Evolutionary conservation across 1,284 basidiomycete genomes (phyloP).

Genomic region (Microbotryum lychnidis-dioicae): DNA sequence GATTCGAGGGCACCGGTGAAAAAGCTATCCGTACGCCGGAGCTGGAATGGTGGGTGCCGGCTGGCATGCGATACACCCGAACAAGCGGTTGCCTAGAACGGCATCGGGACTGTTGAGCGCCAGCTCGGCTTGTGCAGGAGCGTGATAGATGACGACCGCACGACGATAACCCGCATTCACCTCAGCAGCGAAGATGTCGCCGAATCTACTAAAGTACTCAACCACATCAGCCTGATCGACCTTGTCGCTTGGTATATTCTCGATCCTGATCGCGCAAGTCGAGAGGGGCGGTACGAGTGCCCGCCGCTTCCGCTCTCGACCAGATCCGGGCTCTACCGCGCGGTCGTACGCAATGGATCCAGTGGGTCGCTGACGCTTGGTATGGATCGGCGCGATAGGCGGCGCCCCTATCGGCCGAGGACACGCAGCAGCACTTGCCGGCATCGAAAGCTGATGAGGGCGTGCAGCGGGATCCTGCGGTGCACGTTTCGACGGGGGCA

Average conservation of each 20-base stretch:
- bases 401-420: too few relatives aligned
- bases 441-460: too few relatives aligned
- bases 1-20: too few relatives aligned
- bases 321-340: too few relatives aligned
- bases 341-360: too few relatives aligned
- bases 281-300: conserved; percentile 10
- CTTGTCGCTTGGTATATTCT: conserved; percentile 81
- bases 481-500: too few relatives aligned
- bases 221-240: conserved; percentile 70
- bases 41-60: too few relatives aligned
- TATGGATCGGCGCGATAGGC: not conserved
- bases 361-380: not conserved
- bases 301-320: too few relatives aligned
- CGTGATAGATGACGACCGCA: conserved; percentile 77
- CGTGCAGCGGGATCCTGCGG: too few relatives aligned
- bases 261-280: conserved; percentile 69
- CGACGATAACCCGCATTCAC: conserved; percentile 65
- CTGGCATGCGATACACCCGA: conserved; percentile 49
- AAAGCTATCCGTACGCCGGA: too few relatives aligned
- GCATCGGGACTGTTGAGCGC: conserved; percentile 91
- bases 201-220: conserved; percentile 85
- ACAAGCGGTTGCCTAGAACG: conserved; percentile 86
- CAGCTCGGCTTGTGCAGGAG: conserved; percentile 73
- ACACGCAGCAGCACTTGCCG: too few relatives aligned
- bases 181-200: conserved; percentile 85